phyloP scores from a whole-genome alignment of 306 rosid species.

The Trifolium pratense region DNA sequence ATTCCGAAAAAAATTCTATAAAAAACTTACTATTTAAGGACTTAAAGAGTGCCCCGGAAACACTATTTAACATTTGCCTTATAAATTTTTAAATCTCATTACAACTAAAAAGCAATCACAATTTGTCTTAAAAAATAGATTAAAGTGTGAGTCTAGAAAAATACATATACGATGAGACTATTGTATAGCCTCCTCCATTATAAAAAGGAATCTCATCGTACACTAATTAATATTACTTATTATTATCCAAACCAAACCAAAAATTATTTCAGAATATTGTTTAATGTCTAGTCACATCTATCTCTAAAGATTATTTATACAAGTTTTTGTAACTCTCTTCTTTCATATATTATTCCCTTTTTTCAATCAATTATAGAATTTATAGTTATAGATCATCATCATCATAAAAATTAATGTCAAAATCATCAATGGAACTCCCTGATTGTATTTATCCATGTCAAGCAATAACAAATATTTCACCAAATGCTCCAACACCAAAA shows the following conservation, averaged over 20 bases:
- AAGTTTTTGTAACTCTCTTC: background rate
- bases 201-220: constrained; percentile 2
- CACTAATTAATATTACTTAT: background rate
- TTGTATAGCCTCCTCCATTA: background rate
- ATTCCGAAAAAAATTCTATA: too few species aligned
- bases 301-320: constrained; percentile 6
- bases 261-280: background rate
- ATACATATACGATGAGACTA: background rate
- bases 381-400: background rate
- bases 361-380: constrained; percentile 19
- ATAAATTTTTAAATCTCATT: background rate
- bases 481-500: constrained; percentile 72
- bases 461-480: constrained; percentile 53
- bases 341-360: background rate
- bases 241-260: background rate
- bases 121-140: background rate
- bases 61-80: too few species aligned
- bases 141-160: background rate
- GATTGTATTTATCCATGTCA: constrained; percentile 61
- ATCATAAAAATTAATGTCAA: constrained; percentile 39
- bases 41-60: too few species aligned
- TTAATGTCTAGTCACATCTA: background rate
- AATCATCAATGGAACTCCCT: constrained; percentile 68
- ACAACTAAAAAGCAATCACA: background rate
- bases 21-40: too few species aligned